A percentile compares a stretch with the other conserved stretches of the same genome.
These are phyloP conservation scores for Yamadazyma jaroonii DNA, from an alignment of 1,139 yeast genomes.

Conservation along the genomic window DNA sequence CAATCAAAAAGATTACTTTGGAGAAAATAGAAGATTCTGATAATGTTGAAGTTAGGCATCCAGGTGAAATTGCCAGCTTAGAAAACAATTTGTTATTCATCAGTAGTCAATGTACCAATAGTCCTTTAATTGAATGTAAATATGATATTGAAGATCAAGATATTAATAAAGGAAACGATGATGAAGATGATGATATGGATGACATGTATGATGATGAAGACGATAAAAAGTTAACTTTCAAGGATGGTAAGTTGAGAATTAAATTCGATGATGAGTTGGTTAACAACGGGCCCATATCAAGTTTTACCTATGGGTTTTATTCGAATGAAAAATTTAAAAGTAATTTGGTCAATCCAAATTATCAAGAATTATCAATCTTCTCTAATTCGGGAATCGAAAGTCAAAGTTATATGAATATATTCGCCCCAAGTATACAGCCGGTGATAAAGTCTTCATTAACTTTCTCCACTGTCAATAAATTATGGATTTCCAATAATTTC, in stretches of 20 bases:
- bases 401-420: slow-evolving; percentile 55
- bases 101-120: slow-evolving; percentile 34
- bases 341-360: slow-evolving; percentile 68
- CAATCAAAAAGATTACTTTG: slow-evolving; percentile 35
- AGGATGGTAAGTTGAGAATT: slow-evolving; percentile 35
- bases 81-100: slow-evolving; percentile 37
- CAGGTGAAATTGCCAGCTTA: slow-evolving; percentile 33
- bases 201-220: slow-evolving; percentile 33
- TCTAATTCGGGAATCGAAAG: slow-evolving; percentile 66
- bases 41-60: slow-evolving; percentile 22
- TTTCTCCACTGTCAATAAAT: slow-evolving; percentile 71
- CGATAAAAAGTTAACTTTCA: slow-evolving; percentile 30
- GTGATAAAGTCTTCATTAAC: slow-evolving; percentile 65
- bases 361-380: slow-evolving; percentile 61
- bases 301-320: slow-evolving; percentile 63
- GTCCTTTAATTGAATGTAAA: slow-evolving; percentile 31
- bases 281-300: slow-evolving; percentile 75
- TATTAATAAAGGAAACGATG: slow-evolving; percentile 12
- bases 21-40: slow-evolving; percentile 27
- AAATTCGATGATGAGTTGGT: slow-evolving; percentile 51
- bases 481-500: slow-evolving; percentile 67
- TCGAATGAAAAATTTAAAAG: slow-evolving; percentile 54
- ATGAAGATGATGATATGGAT: slow-evolving; percentile 23
- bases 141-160: slow-evolving; percentile 19
- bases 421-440: slow-evolving; percentile 66